A percentile compares a stretch with the other conserved stretches of the same genome.
Conservation (phyloP, 371 early-diverging fungal genomes). For the Chytridium lagenaria region DNA sequence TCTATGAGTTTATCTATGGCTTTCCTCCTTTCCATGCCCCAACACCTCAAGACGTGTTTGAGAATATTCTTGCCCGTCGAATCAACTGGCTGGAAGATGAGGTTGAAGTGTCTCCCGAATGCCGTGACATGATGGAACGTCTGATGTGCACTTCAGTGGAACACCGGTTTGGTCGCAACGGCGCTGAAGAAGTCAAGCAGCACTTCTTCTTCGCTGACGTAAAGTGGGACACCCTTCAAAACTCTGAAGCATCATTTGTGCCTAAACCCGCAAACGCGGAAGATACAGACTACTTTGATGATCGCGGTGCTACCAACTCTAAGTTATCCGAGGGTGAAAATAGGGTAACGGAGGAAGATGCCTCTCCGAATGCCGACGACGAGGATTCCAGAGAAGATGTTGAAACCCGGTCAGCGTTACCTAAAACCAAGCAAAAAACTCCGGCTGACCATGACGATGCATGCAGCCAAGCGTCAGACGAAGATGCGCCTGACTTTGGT, state of each 20-base stretch:
- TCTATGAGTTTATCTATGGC: slow-evolving; percentile 90
- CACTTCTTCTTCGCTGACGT: slow-evolving; percentile 92
- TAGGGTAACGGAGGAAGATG: slow-evolving; percentile 3
- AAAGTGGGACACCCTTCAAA: slow-evolving; percentile 82
- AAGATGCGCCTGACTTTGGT: slow-evolving; percentile 78
- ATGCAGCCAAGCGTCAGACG: slow-evolving; percentile 19
- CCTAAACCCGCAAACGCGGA: slow-evolving; percentile 79
- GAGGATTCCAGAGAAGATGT: too few species aligned
- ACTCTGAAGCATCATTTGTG: slow-evolving; percentile 79
- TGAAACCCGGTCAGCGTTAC: slow-evolving; percentile 14
- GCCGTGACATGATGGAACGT: slow-evolving; percentile 84
- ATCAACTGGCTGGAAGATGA: slow-evolving; percentile 69
- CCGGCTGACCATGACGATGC: neutral
- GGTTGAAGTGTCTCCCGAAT: slow-evolving; percentile 78
- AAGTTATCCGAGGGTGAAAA: slow-evolving; percentile 38
- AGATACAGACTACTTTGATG: slow-evolving; percentile 95
- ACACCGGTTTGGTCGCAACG: slow-evolving; percentile 73
- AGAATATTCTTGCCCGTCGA: slow-evolving; percentile 77
- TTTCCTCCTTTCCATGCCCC: slow-evolving; percentile 89
- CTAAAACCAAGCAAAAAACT: slow-evolving; percentile 6
- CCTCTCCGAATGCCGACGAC: slow-evolving; percentile 6
- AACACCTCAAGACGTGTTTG: slow-evolving; percentile 83
- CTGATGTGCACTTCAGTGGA: slow-evolving; percentile 79
- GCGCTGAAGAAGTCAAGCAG: slow-evolving; percentile 75
- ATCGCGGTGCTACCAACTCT: slow-evolving; percentile 65